A percentile compares a stretch with the other conserved stretches of the same genome.
phyloP scores from a whole-genome alignment of 2,329 filamentous ascomycete genomes.

The Exophiala calicioides region DNA sequence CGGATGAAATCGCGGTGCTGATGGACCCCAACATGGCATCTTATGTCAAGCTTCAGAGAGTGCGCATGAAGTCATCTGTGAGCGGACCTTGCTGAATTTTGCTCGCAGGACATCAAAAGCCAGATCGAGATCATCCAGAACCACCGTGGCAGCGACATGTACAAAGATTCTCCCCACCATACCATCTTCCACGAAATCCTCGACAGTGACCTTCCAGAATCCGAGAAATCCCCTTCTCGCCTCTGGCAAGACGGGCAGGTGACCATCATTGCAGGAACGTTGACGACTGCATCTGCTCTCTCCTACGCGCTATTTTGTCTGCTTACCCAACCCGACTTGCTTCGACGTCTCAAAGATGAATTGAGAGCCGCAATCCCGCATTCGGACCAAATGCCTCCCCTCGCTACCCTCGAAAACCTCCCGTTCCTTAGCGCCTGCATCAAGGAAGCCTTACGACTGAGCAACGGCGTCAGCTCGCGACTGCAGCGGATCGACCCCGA shows the following conservation, averaged over 20 bases:
- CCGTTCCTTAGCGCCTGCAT: slow-evolving; percentile 37
- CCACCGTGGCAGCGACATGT: slow-evolving; percentile 1
- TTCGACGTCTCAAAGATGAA: slow-evolving; percentile 1
- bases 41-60: slow-evolving; percentile 15
- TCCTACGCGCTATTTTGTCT: slow-evolving; percentile 12
- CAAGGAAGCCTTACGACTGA: slow-evolving; percentile 38
- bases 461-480: slow-evolving; percentile 36
- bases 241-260: slow-evolving; percentile 20
- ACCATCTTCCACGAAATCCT: slow-evolving; percentile 25
- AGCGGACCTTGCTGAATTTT: neutral
- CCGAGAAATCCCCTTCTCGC: slow-evolving; percentile 17
- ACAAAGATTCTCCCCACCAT: slow-evolving; percentile 10
- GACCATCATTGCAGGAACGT: slow-evolving; percentile 14
- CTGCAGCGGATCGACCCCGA: slow-evolving; percentile 32
- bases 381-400: neutral
- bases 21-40: slow-evolving; percentile 15
- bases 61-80: neutral
- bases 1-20: neutral
- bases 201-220: slow-evolving; percentile 16
- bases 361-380: neutral
- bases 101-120: slow-evolving; percentile 12
- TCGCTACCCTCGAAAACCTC: slow-evolving; percentile 31
- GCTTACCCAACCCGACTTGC: slow-evolving; percentile 9
- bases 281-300: slow-evolving; percentile 17
- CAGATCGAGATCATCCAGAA: slow-evolving; percentile 20